Conservation (phyloP, 2,329 filamentous ascomycete species). For the Trichoderma atrobrunneum region DNA sequence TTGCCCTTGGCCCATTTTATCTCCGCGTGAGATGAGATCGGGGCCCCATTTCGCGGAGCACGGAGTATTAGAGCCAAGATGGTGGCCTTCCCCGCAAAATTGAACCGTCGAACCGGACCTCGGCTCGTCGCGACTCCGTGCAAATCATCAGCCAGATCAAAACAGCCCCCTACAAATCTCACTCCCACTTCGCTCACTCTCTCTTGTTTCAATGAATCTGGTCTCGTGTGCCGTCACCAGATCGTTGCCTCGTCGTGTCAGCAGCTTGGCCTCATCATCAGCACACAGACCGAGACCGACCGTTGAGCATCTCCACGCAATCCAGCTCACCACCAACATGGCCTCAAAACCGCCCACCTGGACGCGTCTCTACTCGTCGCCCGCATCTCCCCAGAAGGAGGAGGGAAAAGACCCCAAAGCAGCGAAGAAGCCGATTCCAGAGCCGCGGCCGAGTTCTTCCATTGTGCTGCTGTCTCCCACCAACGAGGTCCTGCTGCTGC, state of each 20-base stretch:
- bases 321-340: slow-evolving; percentile 1
- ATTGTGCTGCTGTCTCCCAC: slow-evolving; percentile 80
- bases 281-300: not conserved
- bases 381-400: slow-evolving; percentile 11
- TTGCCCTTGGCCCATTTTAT: not conserved
- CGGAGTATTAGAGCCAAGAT: not conserved
- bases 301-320: not conserved
- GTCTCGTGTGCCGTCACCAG: slow-evolving; percentile 5
- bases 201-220: slow-evolving; percentile 9
- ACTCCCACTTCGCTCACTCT: not conserved
- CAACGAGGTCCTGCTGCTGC: slow-evolving; percentile 85
- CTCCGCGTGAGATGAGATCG: not conserved
- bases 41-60: slow-evolving; percentile 3
- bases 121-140: slow-evolving; percentile 4
- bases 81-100: slow-evolving; percentile 1
- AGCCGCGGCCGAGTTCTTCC: slow-evolving; percentile 66
- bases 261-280: not conserved
- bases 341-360: not conserved
- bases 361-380: slow-evolving; percentile 17
- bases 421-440: slow-evolving; percentile 30
- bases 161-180: not conserved
- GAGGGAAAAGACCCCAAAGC: slow-evolving; percentile 17
- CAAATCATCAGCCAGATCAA: not conserved
- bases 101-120: slow-evolving; percentile 1
- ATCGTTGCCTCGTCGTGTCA: slow-evolving; percentile 1